Conservation (phyloP, 176 grass and related monocot genomes). For the Alopecurus myosuroides region DNA sequence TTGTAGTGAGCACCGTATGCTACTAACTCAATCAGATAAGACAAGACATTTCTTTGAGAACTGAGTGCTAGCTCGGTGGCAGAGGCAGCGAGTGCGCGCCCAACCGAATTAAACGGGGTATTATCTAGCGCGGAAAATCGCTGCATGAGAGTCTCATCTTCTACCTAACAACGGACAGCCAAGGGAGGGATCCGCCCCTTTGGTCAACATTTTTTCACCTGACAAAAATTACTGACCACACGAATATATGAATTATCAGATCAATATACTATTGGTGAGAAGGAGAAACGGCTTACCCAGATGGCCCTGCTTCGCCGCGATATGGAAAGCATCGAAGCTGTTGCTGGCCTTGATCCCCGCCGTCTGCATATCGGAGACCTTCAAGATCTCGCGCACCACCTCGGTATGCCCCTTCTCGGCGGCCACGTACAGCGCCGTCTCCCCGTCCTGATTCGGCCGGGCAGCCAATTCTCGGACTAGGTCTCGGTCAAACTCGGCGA, state of each 20-base stretch:
- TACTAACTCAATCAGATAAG: slow-evolving; percentile 10
- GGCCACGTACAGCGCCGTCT: slow-evolving; percentile 77
- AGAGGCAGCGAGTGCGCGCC: no score
- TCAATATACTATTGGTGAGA: not conserved
- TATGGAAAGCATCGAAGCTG: slow-evolving; percentile 85
- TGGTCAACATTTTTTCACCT: not conserved
- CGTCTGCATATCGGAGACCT: slow-evolving; percentile 60
- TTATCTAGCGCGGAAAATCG: no score
- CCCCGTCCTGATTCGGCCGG: slow-evolving; percentile 77
- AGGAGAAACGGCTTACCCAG: slow-evolving; percentile 41
- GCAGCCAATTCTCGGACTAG: slow-evolving; percentile 46
- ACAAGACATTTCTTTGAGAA: no score
- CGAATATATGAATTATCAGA: not conserved
- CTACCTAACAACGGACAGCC: no score
- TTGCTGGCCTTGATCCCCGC: slow-evolving; percentile 75
- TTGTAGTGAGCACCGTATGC: not conserved
- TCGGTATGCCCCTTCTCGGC: slow-evolving; percentile 75
- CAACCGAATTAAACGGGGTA: no score
- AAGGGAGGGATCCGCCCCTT: no score
- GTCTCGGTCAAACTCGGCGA: slow-evolving; percentile 40
- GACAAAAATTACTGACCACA: not conserved
- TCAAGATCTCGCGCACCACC: slow-evolving; percentile 69
- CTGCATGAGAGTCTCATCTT: no score
- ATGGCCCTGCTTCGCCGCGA: slow-evolving; percentile 83
- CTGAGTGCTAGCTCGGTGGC: no score